Evolutionary conservation across 2,329 filamentous ascomycete genomes (phyloP).

Genomic region (Lasiodiplodia citricola): DNA sequence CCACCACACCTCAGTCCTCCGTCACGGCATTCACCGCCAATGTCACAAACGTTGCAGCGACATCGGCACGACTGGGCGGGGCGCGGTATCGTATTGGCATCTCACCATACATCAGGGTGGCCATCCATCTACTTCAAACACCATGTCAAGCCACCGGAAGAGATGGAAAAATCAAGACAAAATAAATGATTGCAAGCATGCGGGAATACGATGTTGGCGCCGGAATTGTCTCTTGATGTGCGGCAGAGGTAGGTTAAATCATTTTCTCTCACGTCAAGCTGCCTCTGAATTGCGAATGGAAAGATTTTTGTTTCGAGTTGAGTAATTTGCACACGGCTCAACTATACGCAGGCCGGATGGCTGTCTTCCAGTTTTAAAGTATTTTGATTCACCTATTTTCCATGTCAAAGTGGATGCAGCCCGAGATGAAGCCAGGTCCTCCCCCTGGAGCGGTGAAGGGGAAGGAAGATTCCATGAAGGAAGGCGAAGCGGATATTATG

Average conservation of each 20-base stretch:
- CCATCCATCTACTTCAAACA: neutral
- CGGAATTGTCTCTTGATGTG: neutral
- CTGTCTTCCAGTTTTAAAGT: too few relatives aligned
- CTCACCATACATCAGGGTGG: neutral
- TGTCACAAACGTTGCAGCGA: neutral
- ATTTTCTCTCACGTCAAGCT: neutral
- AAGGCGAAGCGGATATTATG: neutral
- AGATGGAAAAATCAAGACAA: neutral
- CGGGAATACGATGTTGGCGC: neutral
- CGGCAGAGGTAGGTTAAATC: neutral
- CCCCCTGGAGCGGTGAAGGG: neutral
- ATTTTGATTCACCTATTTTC: neutral
- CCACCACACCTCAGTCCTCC: neutral
- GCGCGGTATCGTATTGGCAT: neutral
- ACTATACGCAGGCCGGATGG: neutral
- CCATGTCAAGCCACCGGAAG: neutral
- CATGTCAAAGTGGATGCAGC: neutral
- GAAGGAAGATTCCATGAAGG: neutral
- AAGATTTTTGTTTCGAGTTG: neutral
- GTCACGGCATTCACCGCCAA: neutral
- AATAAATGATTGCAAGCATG: neutral
- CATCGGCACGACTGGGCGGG: neutral
- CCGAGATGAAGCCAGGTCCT: neutral
- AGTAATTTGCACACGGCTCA: neutral
- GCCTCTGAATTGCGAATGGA: neutral